These are phyloP conservation scores for Clonostachys byssicola DNA, from an alignment of 2,329 filamentous ascomycete genomes.

Conservation along the genomic window DNA sequence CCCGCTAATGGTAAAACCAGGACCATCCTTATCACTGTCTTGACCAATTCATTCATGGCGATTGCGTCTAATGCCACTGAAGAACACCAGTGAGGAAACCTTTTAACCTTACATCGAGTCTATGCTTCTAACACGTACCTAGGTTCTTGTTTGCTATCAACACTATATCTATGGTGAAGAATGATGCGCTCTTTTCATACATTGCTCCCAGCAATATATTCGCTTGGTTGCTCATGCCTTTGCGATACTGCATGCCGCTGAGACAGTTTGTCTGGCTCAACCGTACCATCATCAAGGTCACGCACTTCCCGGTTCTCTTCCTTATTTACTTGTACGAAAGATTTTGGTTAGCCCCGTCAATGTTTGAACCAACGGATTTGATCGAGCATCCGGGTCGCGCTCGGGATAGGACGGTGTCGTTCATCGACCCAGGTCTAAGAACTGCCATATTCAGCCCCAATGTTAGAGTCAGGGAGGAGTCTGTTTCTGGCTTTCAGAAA, in stretches of 20 bases:
- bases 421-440: conserved; percentile 50
- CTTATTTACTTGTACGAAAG: conserved; percentile 86
- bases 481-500: conserved; percentile 83
- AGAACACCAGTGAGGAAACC: conserved; percentile 63
- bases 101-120: neutral
- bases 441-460: conserved; percentile 70
- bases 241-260: conserved; percentile 77
- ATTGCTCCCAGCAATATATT: conserved; percentile 88
- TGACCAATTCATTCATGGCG: conserved; percentile 94
- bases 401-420: conserved; percentile 46
- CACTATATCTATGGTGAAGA: conserved; percentile 96
- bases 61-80: conserved; percentile 91
- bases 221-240: conserved; percentile 81
- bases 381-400: conserved; percentile 64
- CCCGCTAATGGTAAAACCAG: conserved; percentile 19
- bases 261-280: conserved; percentile 81
- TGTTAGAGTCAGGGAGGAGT: conserved; percentile 74
- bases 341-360: conserved; percentile 66
- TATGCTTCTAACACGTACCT: conserved; percentile 4
- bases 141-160: conserved; percentile 92
- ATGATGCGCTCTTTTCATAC: conserved; percentile 93
- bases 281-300: conserved; percentile 85
- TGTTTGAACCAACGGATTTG: conserved; percentile 81
- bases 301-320: conserved; percentile 84
- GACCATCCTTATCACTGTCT: conserved; percentile 90